Percentiles rank a stretch among this genome's conserved stretches.
These are phyloP conservation scores for Allantophomopsis cytisporea DNA, from an alignment of 2,329 filamentous ascomycete species.

Conservation along the genomic window DNA sequence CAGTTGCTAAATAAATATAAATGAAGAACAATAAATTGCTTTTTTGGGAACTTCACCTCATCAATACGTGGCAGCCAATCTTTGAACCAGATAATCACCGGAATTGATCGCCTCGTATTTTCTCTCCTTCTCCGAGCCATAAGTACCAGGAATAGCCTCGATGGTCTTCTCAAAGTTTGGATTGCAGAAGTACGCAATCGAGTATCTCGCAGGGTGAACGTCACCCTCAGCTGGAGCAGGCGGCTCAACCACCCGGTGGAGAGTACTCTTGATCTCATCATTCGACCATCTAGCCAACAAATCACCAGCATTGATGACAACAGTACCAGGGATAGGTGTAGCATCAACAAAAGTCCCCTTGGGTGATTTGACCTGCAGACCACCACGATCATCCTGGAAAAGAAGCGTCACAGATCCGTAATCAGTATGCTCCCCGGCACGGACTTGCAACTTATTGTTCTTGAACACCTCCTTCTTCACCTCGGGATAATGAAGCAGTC, in stretches of 20 bases:
- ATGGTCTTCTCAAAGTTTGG: constrained; percentile 50
- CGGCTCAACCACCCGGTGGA: constrained; percentile 83
- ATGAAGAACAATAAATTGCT: no score
- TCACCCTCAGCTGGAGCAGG: constrained; percentile 39
- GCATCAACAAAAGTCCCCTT: constrained; percentile 71
- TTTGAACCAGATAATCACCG: constrained; percentile 68
- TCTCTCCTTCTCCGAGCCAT: constrained; percentile 45
- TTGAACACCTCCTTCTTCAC: constrained; percentile 28
- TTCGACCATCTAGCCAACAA: constrained; percentile 81
- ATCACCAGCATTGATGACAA: constrained; percentile 85
- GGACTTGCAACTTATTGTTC: constrained; percentile 34
- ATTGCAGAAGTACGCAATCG: constrained; percentile 73
- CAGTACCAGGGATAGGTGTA: constrained; percentile 65
- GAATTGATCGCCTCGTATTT: constrained; percentile 70
- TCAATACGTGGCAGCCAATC: constrained; percentile 62
- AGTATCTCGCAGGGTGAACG: constrained; percentile 64
- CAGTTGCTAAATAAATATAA: no score
- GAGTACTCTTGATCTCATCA: constrained; percentile 78
- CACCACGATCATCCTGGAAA: constrained; percentile 37
- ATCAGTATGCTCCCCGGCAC: constrained; percentile 39
- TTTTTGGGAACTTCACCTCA: neutral
- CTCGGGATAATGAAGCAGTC: constrained; percentile 44
- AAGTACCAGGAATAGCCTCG: constrained; percentile 53
- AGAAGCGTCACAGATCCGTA: constrained; percentile 37
- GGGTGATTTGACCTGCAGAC: constrained; percentile 47